These are phyloP conservation scores for Setaria italica DNA, from an alignment of 202 grass and related monocot species.

Conservation along the genomic window DNA sequence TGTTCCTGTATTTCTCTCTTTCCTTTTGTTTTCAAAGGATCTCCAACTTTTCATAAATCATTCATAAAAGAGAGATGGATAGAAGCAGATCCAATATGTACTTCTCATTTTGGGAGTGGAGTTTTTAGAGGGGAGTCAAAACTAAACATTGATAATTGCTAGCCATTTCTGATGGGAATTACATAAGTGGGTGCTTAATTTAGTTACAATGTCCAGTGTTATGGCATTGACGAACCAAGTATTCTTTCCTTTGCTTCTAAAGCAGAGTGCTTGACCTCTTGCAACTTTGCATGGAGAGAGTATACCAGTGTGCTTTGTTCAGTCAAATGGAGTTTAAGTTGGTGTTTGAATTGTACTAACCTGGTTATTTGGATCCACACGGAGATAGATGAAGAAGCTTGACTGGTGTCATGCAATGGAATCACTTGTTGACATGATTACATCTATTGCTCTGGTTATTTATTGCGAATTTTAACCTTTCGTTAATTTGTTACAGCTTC, in stretches of 20 bases:
- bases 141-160: background rate
- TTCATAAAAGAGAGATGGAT: background rate
- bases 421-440: no score
- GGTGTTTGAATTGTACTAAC: background rate
- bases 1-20: background rate
- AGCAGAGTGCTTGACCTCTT: background rate
- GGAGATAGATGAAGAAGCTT: background rate
- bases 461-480: background rate
- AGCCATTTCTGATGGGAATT: background rate
- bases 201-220: background rate
- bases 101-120: no score
- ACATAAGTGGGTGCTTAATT: background rate
- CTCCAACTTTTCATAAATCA: no score
- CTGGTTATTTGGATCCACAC: no score
- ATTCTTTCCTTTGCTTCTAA: background rate
- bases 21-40: no score
- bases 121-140: no score
- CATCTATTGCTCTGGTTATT: background rate
- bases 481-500: constrained; percentile 33
- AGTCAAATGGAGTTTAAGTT: background rate
- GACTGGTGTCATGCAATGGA: background rate
- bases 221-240: no score
- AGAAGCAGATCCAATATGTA: no score
- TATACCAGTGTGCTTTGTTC: background rate
- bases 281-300: background rate